These are phyloP conservation scores for Hypoxylon cercidicola DNA, from an alignment of 495 filamentous ascomycete species.

Conservation along the genomic window DNA sequence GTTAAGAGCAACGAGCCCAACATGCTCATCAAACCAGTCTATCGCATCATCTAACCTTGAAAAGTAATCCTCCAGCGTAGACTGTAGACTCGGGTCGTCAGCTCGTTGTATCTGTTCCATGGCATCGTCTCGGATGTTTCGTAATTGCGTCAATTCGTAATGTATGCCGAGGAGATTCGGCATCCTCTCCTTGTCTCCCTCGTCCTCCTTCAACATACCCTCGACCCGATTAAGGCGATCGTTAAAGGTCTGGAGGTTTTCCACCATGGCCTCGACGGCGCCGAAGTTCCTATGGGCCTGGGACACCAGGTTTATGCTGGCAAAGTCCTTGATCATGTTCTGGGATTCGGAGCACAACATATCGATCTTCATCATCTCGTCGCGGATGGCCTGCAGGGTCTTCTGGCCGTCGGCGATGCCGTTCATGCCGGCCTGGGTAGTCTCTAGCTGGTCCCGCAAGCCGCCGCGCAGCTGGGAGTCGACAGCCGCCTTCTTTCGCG, in stretches of 20 bases:
- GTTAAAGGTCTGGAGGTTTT: constrained; percentile 85
- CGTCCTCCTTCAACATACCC: constrained; percentile 79
- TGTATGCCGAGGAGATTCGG: constrained; percentile 89
- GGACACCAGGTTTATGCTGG: constrained; percentile 92
- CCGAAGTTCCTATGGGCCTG: constrained; percentile 95
- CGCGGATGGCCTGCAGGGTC: constrained; percentile 87
- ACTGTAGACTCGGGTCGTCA: constrained; percentile 75
- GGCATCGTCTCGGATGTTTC: constrained; percentile 93
- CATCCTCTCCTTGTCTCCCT: constrained; percentile 86
- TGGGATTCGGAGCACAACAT: constrained; percentile 96
- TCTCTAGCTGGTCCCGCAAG: constrained; percentile 88
- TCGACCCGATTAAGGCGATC: constrained; percentile 78
- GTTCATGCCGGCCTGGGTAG: constrained; percentile 90
- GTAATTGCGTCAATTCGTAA: constrained; percentile 87
- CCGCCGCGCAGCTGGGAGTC: constrained; percentile 89
- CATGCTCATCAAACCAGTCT: constrained; percentile 94
- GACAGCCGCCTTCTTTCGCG: constrained; percentile 90
- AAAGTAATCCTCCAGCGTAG: constrained; percentile 89
- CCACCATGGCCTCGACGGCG: constrained; percentile 90
- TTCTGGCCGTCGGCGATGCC: constrained; percentile 87
- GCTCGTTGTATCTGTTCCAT: constrained; percentile 90
- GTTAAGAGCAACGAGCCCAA: constrained; percentile 87
- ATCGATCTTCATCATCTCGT: constrained; percentile 98
- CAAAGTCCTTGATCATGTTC: constrained; percentile 95
- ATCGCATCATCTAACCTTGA: constrained; percentile 85